A percentile compares a stretch with the other conserved stretches of the same genome.
phyloP scores from a whole-genome alignment of 345 rosid species.

The Conringia planisiliqua region DNA sequence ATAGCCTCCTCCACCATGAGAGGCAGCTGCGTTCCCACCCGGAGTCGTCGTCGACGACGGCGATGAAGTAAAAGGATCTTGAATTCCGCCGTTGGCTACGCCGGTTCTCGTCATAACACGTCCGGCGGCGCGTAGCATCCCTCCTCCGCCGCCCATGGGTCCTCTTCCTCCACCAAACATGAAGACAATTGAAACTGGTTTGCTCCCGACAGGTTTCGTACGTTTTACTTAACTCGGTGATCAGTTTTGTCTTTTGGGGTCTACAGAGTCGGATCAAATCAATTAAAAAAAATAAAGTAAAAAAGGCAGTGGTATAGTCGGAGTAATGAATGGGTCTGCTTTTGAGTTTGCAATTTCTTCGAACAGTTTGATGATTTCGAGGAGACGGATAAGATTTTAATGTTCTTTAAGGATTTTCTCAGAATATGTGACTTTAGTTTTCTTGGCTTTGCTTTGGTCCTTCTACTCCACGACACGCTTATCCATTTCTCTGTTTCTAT shows the following conservation, averaged over 20 bases:
- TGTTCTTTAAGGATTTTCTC: not conserved
- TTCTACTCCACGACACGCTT: slow-evolving; percentile 35
- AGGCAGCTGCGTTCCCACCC: slow-evolving; percentile 26
- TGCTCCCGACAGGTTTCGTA: slow-evolving; percentile 7
- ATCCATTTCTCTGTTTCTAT: slow-evolving; percentile 16
- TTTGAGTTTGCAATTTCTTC: not conserved
- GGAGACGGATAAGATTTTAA: slow-evolving; percentile 23
- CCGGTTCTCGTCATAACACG: slow-evolving; percentile 46
- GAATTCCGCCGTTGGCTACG: slow-evolving; percentile 40
- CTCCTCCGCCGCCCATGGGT: slow-evolving; percentile 49
- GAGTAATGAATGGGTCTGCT: not conserved
- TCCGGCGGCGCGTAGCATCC: slow-evolving; percentile 52
- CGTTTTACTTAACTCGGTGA: slow-evolving; percentile 17
- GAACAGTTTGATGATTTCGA: slow-evolving; percentile 22
- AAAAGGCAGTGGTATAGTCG: not conserved
- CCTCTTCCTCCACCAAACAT: slow-evolving; percentile 65
- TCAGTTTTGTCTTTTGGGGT: slow-evolving; percentile 18
- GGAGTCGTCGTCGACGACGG: slow-evolving; percentile 28
- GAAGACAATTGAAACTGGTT: not conserved
- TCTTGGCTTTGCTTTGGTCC: slow-evolving; percentile 7
- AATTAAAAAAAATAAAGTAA: not conserved
- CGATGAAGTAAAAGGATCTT: slow-evolving; percentile 53
- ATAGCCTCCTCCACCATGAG: too few species aligned
- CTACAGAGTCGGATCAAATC: slow-evolving; percentile 6
- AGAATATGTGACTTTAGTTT: slow-evolving; percentile 13